Percentiles rank a stretch among this genome's conserved stretches.
Conservation (phyloP, 2,329 filamentous ascomycete species). For the Helotiales sp. region DNA sequence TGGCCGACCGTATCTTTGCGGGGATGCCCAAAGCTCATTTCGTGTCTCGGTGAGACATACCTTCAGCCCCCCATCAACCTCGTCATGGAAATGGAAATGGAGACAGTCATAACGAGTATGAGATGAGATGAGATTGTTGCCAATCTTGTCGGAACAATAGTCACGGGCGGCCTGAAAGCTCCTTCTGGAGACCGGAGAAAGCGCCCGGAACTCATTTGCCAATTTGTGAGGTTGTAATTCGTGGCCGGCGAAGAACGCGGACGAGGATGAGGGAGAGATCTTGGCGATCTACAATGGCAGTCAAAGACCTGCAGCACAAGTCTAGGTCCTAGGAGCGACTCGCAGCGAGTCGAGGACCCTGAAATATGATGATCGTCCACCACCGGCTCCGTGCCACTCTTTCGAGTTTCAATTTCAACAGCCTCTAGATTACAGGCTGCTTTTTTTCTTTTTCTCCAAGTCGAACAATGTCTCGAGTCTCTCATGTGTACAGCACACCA, state of each 20-base stretch:
- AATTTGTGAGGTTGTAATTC: not conserved
- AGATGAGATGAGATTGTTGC: slow-evolving; percentile 1
- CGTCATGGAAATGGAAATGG: slow-evolving; percentile 6
- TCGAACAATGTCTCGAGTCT: not conserved
- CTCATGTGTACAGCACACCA: not conserved
- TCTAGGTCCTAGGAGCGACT: too few relatives aligned
- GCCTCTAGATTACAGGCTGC: too few relatives aligned
- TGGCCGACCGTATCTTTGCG: slow-evolving; percentile 4
- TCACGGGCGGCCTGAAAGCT: not conserved
- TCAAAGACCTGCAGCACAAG: not conserved
- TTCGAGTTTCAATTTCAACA: not conserved
- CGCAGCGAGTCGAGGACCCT: not conserved
- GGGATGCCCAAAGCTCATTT: slow-evolving; percentile 17
- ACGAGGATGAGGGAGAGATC: not conserved
- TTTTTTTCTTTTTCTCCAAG: too few relatives aligned
- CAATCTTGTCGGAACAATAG: slow-evolving; percentile 1
- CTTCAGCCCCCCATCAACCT: slow-evolving; percentile 7
- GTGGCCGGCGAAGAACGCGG: too few relatives aligned
- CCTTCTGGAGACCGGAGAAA: not conserved
- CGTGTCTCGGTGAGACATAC: slow-evolving; percentile 7
- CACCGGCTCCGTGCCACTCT: not conserved
- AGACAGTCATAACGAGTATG: not conserved
- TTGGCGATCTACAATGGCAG: not conserved
- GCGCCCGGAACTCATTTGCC: not conserved
- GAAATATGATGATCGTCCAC: slow-evolving; percentile 1